phyloP scores from a whole-genome alignment of 768 basidiomycete genomes.

The Mycena crocata region DNA sequence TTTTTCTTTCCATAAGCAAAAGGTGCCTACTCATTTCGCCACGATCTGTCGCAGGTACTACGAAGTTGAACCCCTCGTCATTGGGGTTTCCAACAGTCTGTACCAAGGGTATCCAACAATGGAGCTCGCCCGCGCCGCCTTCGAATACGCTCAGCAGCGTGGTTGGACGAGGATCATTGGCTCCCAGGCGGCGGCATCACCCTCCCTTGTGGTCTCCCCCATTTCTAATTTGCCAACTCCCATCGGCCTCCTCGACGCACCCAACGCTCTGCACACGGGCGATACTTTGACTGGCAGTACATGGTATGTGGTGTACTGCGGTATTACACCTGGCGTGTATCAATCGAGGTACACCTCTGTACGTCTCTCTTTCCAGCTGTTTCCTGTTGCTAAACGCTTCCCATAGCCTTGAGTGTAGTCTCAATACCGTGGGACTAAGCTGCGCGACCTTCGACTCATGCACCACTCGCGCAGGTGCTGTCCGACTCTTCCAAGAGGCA shows the following conservation, averaged over 20 bases:
- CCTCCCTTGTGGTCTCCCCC: neutral
- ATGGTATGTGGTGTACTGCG: conserved; percentile 3
- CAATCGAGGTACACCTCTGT: neutral
- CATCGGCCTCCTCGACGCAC: neutral
- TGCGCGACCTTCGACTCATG: too few relatives aligned
- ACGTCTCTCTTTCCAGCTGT: too few relatives aligned
- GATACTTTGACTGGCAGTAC: too few relatives aligned
- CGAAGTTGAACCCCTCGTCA: neutral
- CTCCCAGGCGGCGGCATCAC: neutral
- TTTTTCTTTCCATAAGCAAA: too few relatives aligned
- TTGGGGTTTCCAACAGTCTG: neutral
- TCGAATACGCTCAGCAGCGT: neutral
- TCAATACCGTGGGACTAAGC: too few relatives aligned
- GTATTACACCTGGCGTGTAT: neutral
- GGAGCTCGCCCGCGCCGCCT: neutral
- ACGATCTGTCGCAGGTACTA: neutral
- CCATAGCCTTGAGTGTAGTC: too few relatives aligned
- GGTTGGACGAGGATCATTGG: neutral
- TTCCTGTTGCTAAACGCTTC: too few relatives aligned
- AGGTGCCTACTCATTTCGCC: too few relatives aligned
- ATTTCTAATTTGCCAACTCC: neutral
- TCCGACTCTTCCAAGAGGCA: too few relatives aligned
- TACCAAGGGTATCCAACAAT: neutral
- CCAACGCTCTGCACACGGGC: neutral
- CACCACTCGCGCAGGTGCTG: too few relatives aligned